phyloP scores from a whole-genome alignment of 805 yeast species.

The Ogataea siamensis region DNA sequence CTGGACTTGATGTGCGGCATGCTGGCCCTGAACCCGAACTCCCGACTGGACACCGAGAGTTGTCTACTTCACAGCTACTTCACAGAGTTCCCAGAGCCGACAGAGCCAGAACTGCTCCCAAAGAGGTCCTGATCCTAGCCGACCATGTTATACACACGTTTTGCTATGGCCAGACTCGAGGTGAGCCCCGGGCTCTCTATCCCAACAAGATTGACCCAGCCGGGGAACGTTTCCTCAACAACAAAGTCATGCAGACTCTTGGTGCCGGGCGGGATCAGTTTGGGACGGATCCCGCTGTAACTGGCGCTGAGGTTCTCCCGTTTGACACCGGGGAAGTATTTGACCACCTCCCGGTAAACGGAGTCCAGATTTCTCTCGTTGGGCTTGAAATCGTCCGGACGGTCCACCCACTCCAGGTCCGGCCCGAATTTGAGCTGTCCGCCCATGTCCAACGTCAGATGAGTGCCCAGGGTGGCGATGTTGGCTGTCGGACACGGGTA shows the following conservation, averaged over 20 bases:
- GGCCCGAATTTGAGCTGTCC: constrained; percentile 86
- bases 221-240: constrained; percentile 70
- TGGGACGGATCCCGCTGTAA: constrained; percentile 85
- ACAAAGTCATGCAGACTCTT: constrained; percentile 66
- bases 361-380: constrained; percentile 45
- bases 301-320: constrained; percentile 55
- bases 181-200: constrained; percentile 93
- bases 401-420: constrained; percentile 75
- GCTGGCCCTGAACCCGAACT: constrained; percentile 76
- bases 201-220: constrained; percentile 76
- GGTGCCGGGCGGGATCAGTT: constrained; percentile 48
- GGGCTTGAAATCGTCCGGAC: constrained; percentile 47
- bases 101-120: constrained; percentile 62
- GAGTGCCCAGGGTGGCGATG: constrained; percentile 81
- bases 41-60: constrained; percentile 60
- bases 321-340: constrained; percentile 63
- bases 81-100: constrained; percentile 70
- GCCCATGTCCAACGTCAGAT: constrained; percentile 77
- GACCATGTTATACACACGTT: constrained; percentile 49
- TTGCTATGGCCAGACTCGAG: constrained; percentile 77
- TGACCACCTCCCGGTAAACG: constrained; percentile 57
- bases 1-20: constrained; percentile 69
- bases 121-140: constrained; percentile 22
- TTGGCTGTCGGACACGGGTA: constrained; percentile 80
- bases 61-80: constrained; percentile 71